These are phyloP conservation scores for Lippia alba DNA, from an alignment of 305 asterid species.

Conservation along the genomic window DNA sequence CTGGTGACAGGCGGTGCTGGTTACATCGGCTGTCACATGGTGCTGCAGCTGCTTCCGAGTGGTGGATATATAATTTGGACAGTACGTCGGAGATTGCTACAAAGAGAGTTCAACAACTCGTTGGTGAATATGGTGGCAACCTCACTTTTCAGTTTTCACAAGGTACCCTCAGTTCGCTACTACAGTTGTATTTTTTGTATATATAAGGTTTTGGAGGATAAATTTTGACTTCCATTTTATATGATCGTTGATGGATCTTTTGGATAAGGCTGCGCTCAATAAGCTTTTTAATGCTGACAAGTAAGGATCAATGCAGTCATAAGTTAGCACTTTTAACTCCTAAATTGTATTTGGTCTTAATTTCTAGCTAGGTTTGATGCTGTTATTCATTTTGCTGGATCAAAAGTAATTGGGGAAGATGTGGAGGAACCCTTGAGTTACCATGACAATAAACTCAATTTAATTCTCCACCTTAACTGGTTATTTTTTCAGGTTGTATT, in stretches of 20 bases:
- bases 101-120: slow-evolving; percentile 79
- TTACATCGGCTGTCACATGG: slow-evolving; percentile 91
- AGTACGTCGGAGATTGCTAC: slow-evolving; percentile 71
- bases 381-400: slow-evolving; percentile 79
- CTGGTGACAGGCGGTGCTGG: slow-evolving; percentile 98
- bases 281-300: slow-evolving; percentile 73
- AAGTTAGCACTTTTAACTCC: no score
- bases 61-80: no score
- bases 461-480: slow-evolving; percentile 20
- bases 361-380: slow-evolving; percentile 61
- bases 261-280: slow-evolving; percentile 61
- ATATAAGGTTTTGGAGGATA: slow-evolving; percentile 61
- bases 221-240: no score
- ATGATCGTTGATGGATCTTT: no score
- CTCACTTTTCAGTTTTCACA: slow-evolving; percentile 48
- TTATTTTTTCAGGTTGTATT: slow-evolving; percentile 60
- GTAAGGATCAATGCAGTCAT: slow-evolving; percentile 42
- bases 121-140: slow-evolving; percentile 60
- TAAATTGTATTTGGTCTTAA: background rate
- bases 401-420: slow-evolving; percentile 87
- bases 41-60: slow-evolving; percentile 76
- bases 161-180: background rate
- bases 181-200: background rate
- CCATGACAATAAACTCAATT: slow-evolving; percentile 57
- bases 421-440: slow-evolving; percentile 66